A percentile compares a stretch with the other conserved stretches of the same genome.
Evolutionary conservation across 768 basidiomycete species (phyloP).

Genomic region (Calocera cornea): DNA sequence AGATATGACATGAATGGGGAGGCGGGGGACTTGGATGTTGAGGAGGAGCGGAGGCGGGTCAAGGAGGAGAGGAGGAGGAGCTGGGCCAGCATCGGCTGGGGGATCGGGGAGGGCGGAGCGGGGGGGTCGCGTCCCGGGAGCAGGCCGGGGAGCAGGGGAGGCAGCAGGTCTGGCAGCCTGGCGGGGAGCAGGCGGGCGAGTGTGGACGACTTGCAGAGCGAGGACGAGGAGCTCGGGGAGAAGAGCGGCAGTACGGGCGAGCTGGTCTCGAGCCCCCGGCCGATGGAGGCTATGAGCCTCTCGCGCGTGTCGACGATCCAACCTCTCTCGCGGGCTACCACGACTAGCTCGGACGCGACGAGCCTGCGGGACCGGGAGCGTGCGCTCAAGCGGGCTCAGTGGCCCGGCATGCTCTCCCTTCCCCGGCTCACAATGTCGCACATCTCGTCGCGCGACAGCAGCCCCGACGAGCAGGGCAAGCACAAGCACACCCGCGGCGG

Average conservation of each 20-base stretch:
- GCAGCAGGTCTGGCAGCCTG: background rate
- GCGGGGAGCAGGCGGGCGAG: background rate
- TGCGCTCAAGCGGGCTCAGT: background rate
- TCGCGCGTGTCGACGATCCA: background rate
- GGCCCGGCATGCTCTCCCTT: background rate
- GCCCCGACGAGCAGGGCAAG: constrained; percentile 13
- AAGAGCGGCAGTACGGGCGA: background rate
- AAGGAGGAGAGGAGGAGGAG: constrained; percentile 15
- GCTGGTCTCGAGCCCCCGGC: background rate
- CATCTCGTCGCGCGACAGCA: background rate
- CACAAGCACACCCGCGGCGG: constrained; percentile 19
- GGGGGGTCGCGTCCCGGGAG: background rate
- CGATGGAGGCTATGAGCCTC: background rate
- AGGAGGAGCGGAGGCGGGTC: constrained; percentile 13
- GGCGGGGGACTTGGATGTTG: constrained; percentile 11
- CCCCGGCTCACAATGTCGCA: background rate
- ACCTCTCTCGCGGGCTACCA: background rate
- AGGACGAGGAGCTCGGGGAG: background rate
- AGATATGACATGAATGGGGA: constrained; percentile 29
- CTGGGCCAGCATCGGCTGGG: background rate
- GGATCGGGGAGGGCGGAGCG: background rate
- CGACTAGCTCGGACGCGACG: background rate
- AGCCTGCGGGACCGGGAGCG: background rate
- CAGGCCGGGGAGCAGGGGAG: background rate
- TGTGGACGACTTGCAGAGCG: background rate